Percentiles rank a stretch among this genome's conserved stretches.
Evolutionary conservation across 2,329 filamentous ascomycete genomes (phyloP).

Genomic region (Madurella mycetomatis): DNA sequence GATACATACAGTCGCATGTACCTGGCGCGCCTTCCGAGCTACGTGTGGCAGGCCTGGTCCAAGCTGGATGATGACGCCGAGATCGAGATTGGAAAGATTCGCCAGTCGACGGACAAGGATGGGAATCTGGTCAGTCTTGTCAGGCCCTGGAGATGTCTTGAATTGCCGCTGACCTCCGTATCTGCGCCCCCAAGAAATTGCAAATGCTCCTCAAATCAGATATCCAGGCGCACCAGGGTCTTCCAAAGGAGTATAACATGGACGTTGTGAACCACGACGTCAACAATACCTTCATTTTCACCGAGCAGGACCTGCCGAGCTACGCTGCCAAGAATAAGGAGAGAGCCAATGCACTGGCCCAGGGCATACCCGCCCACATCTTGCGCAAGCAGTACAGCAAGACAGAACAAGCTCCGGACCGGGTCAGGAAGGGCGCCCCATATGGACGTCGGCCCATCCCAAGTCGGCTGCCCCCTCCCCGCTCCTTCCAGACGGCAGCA

Average conservation of each 20-base stretch:
- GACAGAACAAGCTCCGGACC: conserved; percentile 25
- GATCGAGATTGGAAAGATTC: conserved; percentile 73
- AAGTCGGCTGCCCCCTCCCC: conserved; percentile 47
- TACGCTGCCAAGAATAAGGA: conserved; percentile 58
- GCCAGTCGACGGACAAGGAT: conserved; percentile 52
- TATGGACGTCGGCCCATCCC: conserved; percentile 70
- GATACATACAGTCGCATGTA: conserved; percentile 51
- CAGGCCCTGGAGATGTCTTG: background rate
- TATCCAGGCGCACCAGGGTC: conserved; percentile 61
- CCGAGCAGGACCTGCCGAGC: conserved; percentile 85
- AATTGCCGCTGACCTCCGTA: conserved; percentile 2
- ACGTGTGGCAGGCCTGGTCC: conserved; percentile 76
- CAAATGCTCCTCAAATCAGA: conserved; percentile 66
- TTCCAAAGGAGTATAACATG: conserved; percentile 88
- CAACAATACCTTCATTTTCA: conserved; percentile 86
- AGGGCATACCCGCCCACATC: conserved; percentile 56
- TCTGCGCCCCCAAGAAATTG: conserved; percentile 34
- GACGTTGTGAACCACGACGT: conserved; percentile 63
- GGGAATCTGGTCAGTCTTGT: conserved; percentile 34
- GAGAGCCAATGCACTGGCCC: conserved; percentile 52
- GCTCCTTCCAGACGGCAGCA: conserved; percentile 11
- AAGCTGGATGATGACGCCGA: conserved; percentile 75
- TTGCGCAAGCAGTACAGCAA: conserved; percentile 39
- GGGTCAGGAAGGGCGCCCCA: conserved; percentile 43
- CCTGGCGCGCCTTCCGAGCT: conserved; percentile 72